Evolutionary conservation across 768 basidiomycete species (phyloP).

Genomic region (Piloderma croceum): DNA sequence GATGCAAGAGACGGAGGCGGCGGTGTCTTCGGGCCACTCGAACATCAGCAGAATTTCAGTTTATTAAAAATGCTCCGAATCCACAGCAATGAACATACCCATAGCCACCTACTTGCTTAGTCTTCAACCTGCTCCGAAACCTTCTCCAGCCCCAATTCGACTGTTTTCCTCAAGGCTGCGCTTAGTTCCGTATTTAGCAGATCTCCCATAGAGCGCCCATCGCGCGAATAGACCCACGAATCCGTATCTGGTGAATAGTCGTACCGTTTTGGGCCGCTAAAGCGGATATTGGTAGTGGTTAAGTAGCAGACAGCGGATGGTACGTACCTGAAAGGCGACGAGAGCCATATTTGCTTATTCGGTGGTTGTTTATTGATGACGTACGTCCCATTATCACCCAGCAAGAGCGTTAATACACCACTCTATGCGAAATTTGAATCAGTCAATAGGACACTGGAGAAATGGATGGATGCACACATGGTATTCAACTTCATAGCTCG

Average conservation of each 20-base stretch:
- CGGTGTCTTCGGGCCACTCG: no score
- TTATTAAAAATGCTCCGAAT: no score
- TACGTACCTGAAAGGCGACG: constrained; percentile 75
- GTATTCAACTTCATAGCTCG: constrained; percentile 81
- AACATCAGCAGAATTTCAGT: no score
- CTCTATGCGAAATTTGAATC: constrained; percentile 41
- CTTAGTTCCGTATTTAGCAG: constrained; percentile 71
- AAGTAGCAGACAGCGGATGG: constrained; percentile 2
- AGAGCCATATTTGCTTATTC: constrained; percentile 96
- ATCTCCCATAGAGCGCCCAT: constrained; percentile 51
- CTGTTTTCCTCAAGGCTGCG: constrained; percentile 27
- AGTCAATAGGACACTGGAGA: not conserved
- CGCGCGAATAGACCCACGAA: constrained; percentile 75
- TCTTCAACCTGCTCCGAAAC: not conserved
- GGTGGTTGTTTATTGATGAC: constrained; percentile 97
- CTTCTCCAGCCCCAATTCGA: constrained; percentile 17
- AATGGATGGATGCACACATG: constrained; percentile 47
- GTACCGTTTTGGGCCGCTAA: constrained; percentile 88
- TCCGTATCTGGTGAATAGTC: constrained; percentile 57
- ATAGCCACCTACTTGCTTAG: no score
- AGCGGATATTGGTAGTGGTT: not conserved
- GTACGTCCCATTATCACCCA: constrained; percentile 79
- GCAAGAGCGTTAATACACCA: constrained; percentile 81
- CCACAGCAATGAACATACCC: no score
- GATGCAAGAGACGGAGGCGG: no score